These are phyloP conservation scores for Lachnellula arida DNA, from an alignment of 2,329 filamentous ascomycete species.

Conservation along the genomic window DNA sequence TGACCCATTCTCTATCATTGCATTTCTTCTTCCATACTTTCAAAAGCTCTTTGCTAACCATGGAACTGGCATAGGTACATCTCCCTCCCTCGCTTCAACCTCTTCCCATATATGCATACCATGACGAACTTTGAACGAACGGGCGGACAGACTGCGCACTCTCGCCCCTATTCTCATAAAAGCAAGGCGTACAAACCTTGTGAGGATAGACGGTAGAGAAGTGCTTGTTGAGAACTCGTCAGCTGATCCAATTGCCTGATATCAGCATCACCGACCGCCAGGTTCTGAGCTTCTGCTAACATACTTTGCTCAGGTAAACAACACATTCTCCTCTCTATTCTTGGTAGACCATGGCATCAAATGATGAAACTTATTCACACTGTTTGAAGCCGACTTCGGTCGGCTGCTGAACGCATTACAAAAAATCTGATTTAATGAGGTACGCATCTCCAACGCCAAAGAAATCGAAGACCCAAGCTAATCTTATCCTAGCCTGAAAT, in stretches of 20 bases:
- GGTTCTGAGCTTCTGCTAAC: slow-evolving; percentile 16
- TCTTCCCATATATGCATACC: slow-evolving; percentile 17
- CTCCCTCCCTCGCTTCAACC: slow-evolving; percentile 3
- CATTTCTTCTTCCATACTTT: slow-evolving; percentile 8
- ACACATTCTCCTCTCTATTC: slow-evolving; percentile 7
- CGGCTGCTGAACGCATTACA: slow-evolving; percentile 33
- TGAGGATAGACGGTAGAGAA: slow-evolving; percentile 32
- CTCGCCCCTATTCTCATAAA: slow-evolving; percentile 32
- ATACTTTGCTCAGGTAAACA: slow-evolving; percentile 15
- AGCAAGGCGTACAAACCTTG: slow-evolving; percentile 39
- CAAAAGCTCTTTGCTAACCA: slow-evolving; percentile 19
- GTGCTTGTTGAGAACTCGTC: slow-evolving; percentile 42
- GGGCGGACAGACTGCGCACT: slow-evolving; percentile 40
- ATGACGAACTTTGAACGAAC: slow-evolving; percentile 44
- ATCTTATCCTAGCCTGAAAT: slow-evolving; percentile 29
- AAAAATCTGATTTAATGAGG: slow-evolving; percentile 45
- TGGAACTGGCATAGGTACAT: slow-evolving; percentile 29
- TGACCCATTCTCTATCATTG: slow-evolving; percentile 30
- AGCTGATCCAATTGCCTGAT: slow-evolving; percentile 34
- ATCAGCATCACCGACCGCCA: slow-evolving; percentile 12
- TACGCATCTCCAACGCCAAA: slow-evolving; percentile 20
- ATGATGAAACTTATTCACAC: slow-evolving; percentile 42
- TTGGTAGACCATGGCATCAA: slow-evolving; percentile 26
- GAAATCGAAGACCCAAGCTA: slow-evolving; percentile 7
- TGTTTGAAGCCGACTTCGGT: slow-evolving; percentile 36